Conservation (phyloP, 2,329 filamentous ascomycete species). For the Cercospora berteroae region DNA sequence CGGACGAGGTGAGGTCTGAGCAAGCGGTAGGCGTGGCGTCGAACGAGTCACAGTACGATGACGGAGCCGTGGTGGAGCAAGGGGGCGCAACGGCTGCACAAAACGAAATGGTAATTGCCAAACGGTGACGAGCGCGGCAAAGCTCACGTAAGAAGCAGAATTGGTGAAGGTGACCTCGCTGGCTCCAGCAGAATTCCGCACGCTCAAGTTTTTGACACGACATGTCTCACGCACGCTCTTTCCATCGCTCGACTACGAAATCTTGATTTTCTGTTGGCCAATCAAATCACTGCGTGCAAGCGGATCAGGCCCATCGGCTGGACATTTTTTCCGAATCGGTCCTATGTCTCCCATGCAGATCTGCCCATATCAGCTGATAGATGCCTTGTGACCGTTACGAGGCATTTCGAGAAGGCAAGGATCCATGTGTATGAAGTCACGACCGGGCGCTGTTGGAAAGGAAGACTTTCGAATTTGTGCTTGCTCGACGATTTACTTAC, state of each 20-base stretch:
- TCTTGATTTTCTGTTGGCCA: background rate
- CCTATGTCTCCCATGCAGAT: background rate
- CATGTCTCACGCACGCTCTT: background rate
- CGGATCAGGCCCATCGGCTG: background rate
- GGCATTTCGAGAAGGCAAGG: background rate
- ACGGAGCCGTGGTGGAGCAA: conserved; percentile 1
- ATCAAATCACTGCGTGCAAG: background rate
- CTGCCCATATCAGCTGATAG: background rate
- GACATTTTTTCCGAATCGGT: background rate
- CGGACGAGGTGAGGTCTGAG: conserved; percentile 3
- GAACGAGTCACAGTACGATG: background rate
- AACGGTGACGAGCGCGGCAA: background rate
- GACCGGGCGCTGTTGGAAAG: background rate
- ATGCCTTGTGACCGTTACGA: conserved; percentile 1
- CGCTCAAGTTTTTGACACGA: background rate
- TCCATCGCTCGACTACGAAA: background rate
- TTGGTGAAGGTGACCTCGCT: background rate
- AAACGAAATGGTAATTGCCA: background rate
- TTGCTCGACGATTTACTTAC: background rate
- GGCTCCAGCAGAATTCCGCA: conserved; percentile 2
- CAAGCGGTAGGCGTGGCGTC: background rate
- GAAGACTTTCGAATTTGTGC: background rate
- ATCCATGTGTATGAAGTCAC: background rate
- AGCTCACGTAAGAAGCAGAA: conserved; percentile 2
- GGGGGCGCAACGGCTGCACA: background rate